Base-by-base conservation (phyloP, 2,329 filamentous ascomycete species). In the Sporothrix inflata region DNA sequence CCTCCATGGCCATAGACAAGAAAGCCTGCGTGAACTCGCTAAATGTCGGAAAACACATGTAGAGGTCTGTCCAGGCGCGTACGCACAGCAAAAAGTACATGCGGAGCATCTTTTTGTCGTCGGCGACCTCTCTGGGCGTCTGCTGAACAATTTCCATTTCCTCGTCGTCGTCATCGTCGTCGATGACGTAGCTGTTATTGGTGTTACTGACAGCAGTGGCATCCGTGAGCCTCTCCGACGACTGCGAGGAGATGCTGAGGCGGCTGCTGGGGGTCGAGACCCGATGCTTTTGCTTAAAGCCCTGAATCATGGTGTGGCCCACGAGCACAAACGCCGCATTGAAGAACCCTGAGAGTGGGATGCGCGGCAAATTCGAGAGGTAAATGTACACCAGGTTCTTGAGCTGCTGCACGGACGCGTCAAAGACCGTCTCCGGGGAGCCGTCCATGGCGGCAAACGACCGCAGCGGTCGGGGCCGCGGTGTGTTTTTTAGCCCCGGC, bases 321-420 rank as follows among this genome's bases (percentile, higher is more conserved):
- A 79, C 74, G 67, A 78, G 78, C 21, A 79, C 67, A 51, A 78
- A 73, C 1, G 76, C 76, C n/a, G 75, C 77, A 45, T 79, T 76
- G 76, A 78, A 79, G 4, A 77, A 71, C 9, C 76, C 74, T 7
- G 75, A 74, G 6, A 72, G 72, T 21, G 69, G 74, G 9, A 76
- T 70, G 60, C 66, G 60, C 12, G 71, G 5, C 30, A 74, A 72
- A 1, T 69, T 68, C 1, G 42, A 47, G 5, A 71, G 51, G 27
- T 74, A 75, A 21, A 71, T 42, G 45, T 72, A 61, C 19, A 72
- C 24, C n/a, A 75, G 55, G 16, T 69, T 70, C 63, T 73, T 69
- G n/a, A 65, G 61, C 40, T 65, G 61, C 40, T 65, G 38, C 1
- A 65, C 61, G 5, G 38, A 45, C n/a, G 61, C 61, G 21, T 65